Evolutionary conservation across 805 yeast species (phyloP).

Genomic region (Starmerella ratchasimensis): DNA sequence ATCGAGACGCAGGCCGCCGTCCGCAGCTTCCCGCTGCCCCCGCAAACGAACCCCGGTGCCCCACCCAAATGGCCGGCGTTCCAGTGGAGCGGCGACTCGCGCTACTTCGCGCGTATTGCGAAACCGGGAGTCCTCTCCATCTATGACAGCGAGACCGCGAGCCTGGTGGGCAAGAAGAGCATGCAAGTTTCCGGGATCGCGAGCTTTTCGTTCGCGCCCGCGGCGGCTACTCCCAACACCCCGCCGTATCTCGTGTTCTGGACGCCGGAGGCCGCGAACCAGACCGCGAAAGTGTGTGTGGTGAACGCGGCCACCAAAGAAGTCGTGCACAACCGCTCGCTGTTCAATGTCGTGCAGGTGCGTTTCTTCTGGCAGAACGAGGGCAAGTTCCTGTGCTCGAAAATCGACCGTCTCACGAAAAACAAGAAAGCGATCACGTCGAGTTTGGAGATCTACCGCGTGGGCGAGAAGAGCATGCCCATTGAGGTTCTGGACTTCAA

Average conservation of each 20-base stretch:
- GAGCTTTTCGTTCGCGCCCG: slow-evolving; percentile 71
- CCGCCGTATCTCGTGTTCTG: slow-evolving; percentile 74
- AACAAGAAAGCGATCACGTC: slow-evolving; percentile 85
- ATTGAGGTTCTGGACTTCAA: slow-evolving; percentile 88
- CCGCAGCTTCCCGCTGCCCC: slow-evolving; percentile 69
- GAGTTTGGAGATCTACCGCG: slow-evolving; percentile 79
- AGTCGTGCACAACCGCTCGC: slow-evolving; percentile 76
- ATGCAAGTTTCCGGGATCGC: slow-evolving; percentile 70
- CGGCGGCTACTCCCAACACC: slow-evolving; percentile 67
- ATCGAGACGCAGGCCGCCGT: slow-evolving; percentile 66
- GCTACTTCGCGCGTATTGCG: slow-evolving; percentile 86
- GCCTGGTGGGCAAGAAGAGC: slow-evolving; percentile 72
- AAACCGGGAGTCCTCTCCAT: slow-evolving; percentile 78
- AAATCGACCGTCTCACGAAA: slow-evolving; percentile 93
- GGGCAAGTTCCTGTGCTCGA: slow-evolving; percentile 73
- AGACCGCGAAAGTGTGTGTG: slow-evolving; percentile 85
- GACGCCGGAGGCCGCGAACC: slow-evolving; percentile 90
- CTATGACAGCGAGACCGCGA: slow-evolving; percentile 69
- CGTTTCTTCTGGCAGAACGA: slow-evolving; percentile 88
- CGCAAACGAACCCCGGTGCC: slow-evolving; percentile 23
- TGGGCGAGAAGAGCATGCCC: slow-evolving; percentile 80
- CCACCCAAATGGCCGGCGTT: slow-evolving; percentile 87
- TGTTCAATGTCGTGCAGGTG: slow-evolving; percentile 88
- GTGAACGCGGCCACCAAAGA: slow-evolving; percentile 76
- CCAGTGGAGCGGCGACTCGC: slow-evolving; percentile 89